phyloP scores from a whole-genome alignment of 441 rosid genomes.

The Croton setiger region DNA sequence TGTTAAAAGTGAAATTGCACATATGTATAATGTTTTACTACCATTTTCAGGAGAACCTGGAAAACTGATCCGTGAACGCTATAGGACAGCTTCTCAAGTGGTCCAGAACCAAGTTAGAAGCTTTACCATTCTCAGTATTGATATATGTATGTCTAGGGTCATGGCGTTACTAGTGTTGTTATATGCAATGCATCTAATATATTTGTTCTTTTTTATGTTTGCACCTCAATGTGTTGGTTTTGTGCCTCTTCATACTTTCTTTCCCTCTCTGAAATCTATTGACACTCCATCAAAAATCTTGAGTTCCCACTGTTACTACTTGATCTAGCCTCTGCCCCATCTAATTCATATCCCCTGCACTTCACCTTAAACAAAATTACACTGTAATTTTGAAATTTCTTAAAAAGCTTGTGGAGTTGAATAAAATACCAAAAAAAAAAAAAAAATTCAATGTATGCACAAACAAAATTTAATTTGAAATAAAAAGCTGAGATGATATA shows the following conservation, averaged over 20 bases:
- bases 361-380: background rate
- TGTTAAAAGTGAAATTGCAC: background rate
- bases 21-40: constrained; percentile 1
- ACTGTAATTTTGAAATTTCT: background rate
- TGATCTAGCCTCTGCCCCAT: background rate
- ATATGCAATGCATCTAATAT: background rate
- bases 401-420: background rate
- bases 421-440: background rate
- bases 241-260: background rate
- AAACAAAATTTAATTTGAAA: background rate
- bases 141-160: constrained; percentile 42
- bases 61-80: constrained; percentile 85
- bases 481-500: background rate
- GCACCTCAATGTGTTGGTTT: background rate
- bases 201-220: background rate
- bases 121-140: constrained; percentile 45
- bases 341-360: background rate
- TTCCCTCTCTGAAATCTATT: background rate
- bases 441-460: background rate
- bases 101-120: constrained; percentile 93
- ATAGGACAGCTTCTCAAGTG: constrained; percentile 98
- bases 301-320: background rate
- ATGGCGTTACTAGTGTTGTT: constrained; percentile 6
- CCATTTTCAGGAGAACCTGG: constrained; percentile 80
- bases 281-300: background rate